A percentile compares a stretch with the other conserved stretches of the same genome.
These are phyloP conservation scores for Lepidium didymum DNA, from an alignment of 345 rosid genomes.

Conservation along the genomic window DNA sequence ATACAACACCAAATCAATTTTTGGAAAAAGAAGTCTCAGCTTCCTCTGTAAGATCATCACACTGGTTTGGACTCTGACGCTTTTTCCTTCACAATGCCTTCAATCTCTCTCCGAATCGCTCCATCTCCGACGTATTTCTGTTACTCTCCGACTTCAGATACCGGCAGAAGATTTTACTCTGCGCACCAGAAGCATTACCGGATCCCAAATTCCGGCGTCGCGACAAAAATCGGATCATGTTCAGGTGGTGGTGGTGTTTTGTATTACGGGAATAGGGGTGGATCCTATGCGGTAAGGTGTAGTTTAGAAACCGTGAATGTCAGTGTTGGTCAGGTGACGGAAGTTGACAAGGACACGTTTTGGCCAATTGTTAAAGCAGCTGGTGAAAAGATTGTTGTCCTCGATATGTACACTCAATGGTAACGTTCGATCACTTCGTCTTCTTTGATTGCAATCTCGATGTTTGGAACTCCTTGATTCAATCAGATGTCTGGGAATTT, in stretches of 20 bases:
- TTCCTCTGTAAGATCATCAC: constrained; percentile 3
- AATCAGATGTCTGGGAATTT: not conserved
- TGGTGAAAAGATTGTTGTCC: constrained; percentile 73
- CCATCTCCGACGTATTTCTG: constrained; percentile 27
- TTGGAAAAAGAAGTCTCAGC: not conserved
- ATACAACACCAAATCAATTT: not conserved
- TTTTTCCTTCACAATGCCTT: constrained; percentile 25
- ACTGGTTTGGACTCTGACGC: not conserved
- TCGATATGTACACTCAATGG: constrained; percentile 98
- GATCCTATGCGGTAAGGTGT: constrained; percentile 37
- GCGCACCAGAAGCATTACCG: not conserved
- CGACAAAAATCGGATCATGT: not conserved
- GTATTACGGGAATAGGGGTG: not conserved
- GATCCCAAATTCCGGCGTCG: constrained; percentile 17
- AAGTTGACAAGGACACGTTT: constrained; percentile 76
- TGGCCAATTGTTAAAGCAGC: constrained; percentile 92
- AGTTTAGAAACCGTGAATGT: constrained; percentile 62
- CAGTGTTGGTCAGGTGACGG: constrained; percentile 75
- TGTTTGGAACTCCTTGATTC: not conserved
- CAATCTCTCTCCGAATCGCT: constrained; percentile 23
- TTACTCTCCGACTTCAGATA: constrained; percentile 23
- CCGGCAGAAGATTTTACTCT: not conserved
- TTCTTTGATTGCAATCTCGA: not conserved
- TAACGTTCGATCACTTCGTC: constrained; percentile 14
- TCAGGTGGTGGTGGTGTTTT: constrained; percentile 2